Evolutionary conservation across 257 asterid species (phyloP).

Genomic region (Ophiorrhiza pumila): DNA sequence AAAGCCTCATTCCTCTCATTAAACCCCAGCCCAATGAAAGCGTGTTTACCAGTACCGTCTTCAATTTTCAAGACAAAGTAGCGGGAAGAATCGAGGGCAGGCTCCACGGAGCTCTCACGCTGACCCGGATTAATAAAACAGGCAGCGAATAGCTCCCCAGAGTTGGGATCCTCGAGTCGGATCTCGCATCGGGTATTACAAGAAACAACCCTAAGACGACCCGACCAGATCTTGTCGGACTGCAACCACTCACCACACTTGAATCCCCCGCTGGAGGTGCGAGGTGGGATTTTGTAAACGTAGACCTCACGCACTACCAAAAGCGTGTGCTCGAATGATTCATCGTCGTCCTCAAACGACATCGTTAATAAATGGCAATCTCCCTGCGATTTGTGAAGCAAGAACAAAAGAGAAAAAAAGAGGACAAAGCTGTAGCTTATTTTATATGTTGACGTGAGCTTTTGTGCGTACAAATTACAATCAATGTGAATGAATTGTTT

Average conservation of each 20-base stretch:
- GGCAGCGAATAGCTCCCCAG: slow-evolving; percentile 95
- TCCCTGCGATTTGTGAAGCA: neutral
- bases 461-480: no score
- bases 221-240: slow-evolving; percentile 98
- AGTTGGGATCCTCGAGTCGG: slow-evolving; percentile 86
- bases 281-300: slow-evolving; percentile 94
- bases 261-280: slow-evolving; percentile 94
- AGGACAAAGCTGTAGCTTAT: neutral
- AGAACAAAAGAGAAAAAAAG: neutral
- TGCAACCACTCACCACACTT: slow-evolving; percentile 99
- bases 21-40: slow-evolving; percentile 86
- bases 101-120: slow-evolving; percentile 82
- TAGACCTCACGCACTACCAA: slow-evolving; percentile 93
- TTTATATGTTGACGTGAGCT: neutral
- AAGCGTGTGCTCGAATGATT: slow-evolving; percentile 88
- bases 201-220: slow-evolving; percentile 85
- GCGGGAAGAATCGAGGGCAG: slow-evolving; percentile 87
- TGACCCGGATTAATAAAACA: slow-evolving; percentile 86
- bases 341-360: slow-evolving; percentile 82
- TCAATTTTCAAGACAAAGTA: slow-evolving; percentile 90
- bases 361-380: slow-evolving; percentile 24
- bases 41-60: slow-evolving; percentile 91
- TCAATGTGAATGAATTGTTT: slow-evolving; percentile 7
- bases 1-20: slow-evolving; percentile 94
- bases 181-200: slow-evolving; percentile 84